Evolutionary conservation across 495 filamentous ascomycete species (phyloP).

Genomic region (Aspergillus panamensis): DNA sequence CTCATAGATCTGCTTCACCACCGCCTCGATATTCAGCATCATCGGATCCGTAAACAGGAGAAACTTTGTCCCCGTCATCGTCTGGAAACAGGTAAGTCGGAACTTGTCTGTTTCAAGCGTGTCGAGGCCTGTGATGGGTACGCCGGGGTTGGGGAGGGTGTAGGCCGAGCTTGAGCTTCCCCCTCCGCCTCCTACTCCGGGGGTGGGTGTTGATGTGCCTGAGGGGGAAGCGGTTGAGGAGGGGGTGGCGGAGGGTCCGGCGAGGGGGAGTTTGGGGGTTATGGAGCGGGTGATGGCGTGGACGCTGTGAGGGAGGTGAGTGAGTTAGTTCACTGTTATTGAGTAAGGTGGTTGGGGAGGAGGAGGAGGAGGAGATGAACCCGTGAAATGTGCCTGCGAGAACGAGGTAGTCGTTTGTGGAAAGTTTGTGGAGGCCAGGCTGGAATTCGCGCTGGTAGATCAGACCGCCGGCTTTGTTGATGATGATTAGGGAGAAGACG

Average conservation of each 20-base stretch:
- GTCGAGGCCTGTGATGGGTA: conserved; percentile 67
- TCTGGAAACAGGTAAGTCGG: conserved; percentile 91
- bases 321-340: conserved; percentile 1
- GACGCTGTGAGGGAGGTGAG: conserved; percentile 48
- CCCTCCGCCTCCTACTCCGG: conserved; percentile 20
- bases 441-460: conserved; percentile 94
- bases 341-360: not conserved
- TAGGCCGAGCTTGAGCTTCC: conserved; percentile 31
- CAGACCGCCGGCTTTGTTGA: conserved; percentile 96
- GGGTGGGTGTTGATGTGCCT: conserved; percentile 23
- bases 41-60: conserved; percentile 90
- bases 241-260: conserved; percentile 27
- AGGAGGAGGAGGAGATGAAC: conserved; percentile 35
- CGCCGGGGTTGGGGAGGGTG: conserved; percentile 50
- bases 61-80: conserved; percentile 91
- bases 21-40: conserved; percentile 79
- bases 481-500: conserved; percentile 89
- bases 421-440: conserved; percentile 75
- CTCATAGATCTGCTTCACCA: conserved; percentile 84
- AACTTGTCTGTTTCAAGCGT: conserved; percentile 88
- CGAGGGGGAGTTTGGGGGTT: conserved; percentile 50
- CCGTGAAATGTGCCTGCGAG: conserved; percentile 98
- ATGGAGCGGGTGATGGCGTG: conserved; percentile 88
- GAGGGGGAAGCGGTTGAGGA: conserved; percentile 22
- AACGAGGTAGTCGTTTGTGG: conserved; percentile 90